Evolutionary conservation across 2,329 filamentous ascomycete genomes (phyloP), one percentile per base, ranked within the genome.

Genomic region (Nigrospora oryzae): DNA sequence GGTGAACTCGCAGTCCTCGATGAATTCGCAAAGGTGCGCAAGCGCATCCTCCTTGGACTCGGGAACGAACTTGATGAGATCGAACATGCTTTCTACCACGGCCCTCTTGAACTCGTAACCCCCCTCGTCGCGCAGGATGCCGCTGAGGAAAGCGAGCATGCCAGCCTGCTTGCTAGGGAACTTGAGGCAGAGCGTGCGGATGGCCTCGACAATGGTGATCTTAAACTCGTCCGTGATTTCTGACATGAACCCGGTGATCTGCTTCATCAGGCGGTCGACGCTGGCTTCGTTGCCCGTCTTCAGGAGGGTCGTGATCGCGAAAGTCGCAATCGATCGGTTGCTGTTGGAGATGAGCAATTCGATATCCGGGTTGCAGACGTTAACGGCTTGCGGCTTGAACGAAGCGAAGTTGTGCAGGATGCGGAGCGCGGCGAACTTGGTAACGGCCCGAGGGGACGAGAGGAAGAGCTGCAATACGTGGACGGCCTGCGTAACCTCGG

Each of bases 161-260:
- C 89, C 90, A 39, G 91, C 91, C 69, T 98, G 93, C 71, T 98
- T 98, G 70, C 81, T 90, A 32, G 93, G 93, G 71, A 98, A 98
- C 70, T 98, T 98, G 56, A 98, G 74, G 64, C 91, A 97, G 36
- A 98, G 72, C 4, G 93, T 97, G 49, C 93, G 86, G 60, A 98
- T 96, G 36, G 93, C 93, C 66, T 98, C 93, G 37, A 98, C 91
- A 58, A 98, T 95, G n/a, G 93, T 98, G 55, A 98, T 95, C 75
- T 97, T 98, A 76, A 98, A 98, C 66, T 98, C 93, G 61, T 98
- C 93, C 7, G 91, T 96, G 54, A 97, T 97, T 67, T 97, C 93
- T 5, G 90, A 88, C 93, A 98, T 97, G 72, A 98, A 96, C 35
- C 86, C 85, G 19, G 89, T 89, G 51, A 98, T 97, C 65, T 97